phyloP scores from a whole-genome alignment of 1,284 basidiomycete genomes.

The Microbotryum violaceum region DNA sequence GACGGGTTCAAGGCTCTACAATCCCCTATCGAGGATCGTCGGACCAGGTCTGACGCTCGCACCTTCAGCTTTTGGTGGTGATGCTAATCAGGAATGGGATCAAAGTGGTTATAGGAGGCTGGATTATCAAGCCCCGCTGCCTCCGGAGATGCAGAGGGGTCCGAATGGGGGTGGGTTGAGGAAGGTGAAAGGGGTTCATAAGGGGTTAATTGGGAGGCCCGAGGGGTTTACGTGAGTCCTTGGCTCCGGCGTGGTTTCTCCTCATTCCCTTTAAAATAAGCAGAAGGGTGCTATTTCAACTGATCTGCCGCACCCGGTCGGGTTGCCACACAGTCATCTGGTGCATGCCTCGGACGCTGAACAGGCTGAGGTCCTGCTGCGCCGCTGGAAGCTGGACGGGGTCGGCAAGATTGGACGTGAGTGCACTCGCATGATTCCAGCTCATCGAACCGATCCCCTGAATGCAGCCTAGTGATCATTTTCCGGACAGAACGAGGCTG shows the following conservation, averaged over 20 bases:
- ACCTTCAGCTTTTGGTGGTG: not conserved
- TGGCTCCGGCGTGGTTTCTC: constrained; percentile 3
- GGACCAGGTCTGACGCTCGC: not conserved
- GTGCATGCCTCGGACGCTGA: constrained; percentile 89
- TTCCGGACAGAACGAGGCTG: constrained; percentile 64
- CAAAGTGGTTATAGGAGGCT: too few species aligned
- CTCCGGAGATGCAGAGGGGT: constrained; percentile 7
- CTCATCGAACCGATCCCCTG: not conserved
- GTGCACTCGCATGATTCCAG: constrained; percentile 35
- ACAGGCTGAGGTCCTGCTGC: constrained; percentile 79
- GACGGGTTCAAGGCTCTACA: constrained; percentile 41
- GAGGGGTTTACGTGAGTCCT: constrained; percentile 70
- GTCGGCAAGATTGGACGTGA: constrained; percentile 81
- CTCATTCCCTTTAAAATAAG: constrained; percentile 12
- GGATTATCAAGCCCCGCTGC: too few species aligned
- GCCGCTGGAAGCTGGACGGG: constrained; percentile 82
- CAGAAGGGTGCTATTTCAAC: constrained; percentile 28
- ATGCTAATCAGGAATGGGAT: not conserved
- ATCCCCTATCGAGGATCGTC: constrained; percentile 40
- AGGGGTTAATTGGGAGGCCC: constrained; percentile 62
- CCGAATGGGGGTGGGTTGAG: constrained; percentile 50
- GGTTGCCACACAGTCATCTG: constrained; percentile 58
- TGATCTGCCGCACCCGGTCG: not conserved
- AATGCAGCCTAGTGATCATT: constrained; percentile 17
- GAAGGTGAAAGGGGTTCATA: constrained; percentile 61